These are phyloP conservation scores for Naganishia antarctica DNA, from an alignment of 768 basidiomycete species.

Conservation along the genomic window DNA sequence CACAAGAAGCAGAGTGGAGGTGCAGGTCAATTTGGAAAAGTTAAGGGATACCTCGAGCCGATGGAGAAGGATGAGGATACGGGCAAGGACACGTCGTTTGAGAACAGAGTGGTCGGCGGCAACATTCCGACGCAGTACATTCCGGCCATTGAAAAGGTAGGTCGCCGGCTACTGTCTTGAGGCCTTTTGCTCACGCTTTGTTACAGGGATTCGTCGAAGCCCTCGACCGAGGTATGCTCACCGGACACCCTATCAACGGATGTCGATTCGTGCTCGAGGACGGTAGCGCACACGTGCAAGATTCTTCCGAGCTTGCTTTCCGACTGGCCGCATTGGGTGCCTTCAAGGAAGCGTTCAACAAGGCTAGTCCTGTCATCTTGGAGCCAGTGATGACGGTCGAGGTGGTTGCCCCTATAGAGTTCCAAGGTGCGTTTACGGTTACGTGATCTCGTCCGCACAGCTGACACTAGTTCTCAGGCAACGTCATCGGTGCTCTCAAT, in stretches of 20 bases:
- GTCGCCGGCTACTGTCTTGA: slow-evolving; percentile 27
- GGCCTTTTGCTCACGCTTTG: neutral
- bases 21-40: slow-evolving; percentile 91
- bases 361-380: slow-evolving; percentile 71
- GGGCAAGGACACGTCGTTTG: slow-evolving; percentile 70
- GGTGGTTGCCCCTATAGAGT: slow-evolving; percentile 89
- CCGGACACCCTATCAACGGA: slow-evolving; percentile 81
- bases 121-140: slow-evolving; percentile 87
- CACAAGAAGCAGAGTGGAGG: slow-evolving; percentile 99
- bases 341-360: slow-evolving; percentile 80
- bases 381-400: slow-evolving; percentile 99
- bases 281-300: slow-evolving; percentile 85
- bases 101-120: slow-evolving; percentile 82
- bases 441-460: neutral
- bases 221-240: slow-evolving; percentile 78
- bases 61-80: slow-evolving; percentile 72
- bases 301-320: slow-evolving; percentile 96
- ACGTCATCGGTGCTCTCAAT: slow-evolving; percentile 90
- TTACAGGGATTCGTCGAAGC: slow-evolving; percentile 88
- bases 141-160: slow-evolving; percentile 87
- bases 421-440: slow-evolving; percentile 57
- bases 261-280: slow-evolving; percentile 83
- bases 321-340: slow-evolving; percentile 82
- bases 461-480: slow-evolving; percentile 52
- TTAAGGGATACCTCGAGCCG: slow-evolving; percentile 84